Conservation (phyloP, 345 rosid species). For the Rhodomyrtus tomentosa region DNA sequence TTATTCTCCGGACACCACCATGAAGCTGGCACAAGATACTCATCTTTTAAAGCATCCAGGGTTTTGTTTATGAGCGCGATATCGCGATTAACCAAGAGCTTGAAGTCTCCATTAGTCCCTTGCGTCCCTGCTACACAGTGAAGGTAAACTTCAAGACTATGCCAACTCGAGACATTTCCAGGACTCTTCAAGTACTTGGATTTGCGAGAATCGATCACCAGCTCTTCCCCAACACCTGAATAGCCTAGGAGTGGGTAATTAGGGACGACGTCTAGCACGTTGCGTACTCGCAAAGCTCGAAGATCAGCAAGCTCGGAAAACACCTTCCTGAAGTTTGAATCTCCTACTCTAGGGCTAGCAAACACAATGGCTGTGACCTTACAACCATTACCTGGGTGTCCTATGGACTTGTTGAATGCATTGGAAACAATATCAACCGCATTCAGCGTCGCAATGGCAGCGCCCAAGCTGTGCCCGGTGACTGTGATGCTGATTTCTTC, state of each 20-base stretch:
- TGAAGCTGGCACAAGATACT: constrained; percentile 36
- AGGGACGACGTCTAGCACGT: constrained; percentile 52
- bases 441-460: constrained; percentile 45
- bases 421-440: constrained; percentile 53
- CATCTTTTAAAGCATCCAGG: constrained; percentile 43
- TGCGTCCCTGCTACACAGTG: constrained; percentile 77
- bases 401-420: constrained; percentile 26
- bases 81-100: constrained; percentile 48
- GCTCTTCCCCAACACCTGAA: constrained; percentile 59
- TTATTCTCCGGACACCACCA: constrained; percentile 55
- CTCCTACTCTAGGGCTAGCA: constrained; percentile 65
- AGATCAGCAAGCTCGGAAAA: constrained; percentile 35
- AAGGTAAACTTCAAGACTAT: constrained; percentile 53
- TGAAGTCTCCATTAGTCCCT: constrained; percentile 41
- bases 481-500: constrained; percentile 62
- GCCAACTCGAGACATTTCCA: constrained; percentile 33
- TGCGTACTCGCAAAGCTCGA: constrained; percentile 33
- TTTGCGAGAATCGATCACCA: constrained; percentile 43
- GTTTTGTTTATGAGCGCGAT: constrained; percentile 46
- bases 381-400: constrained; percentile 5
- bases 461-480: constrained; percentile 63
- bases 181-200: constrained; percentile 54
- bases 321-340: constrained; percentile 27
- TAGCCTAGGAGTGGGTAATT: constrained; percentile 57
- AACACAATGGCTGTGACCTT: constrained; percentile 45